Evolutionary conservation across 192 early-diverging fungal species (phyloP), one percentile per base, ranked within the genome.

Genomic region (Chytriomyces sp.): DNA sequence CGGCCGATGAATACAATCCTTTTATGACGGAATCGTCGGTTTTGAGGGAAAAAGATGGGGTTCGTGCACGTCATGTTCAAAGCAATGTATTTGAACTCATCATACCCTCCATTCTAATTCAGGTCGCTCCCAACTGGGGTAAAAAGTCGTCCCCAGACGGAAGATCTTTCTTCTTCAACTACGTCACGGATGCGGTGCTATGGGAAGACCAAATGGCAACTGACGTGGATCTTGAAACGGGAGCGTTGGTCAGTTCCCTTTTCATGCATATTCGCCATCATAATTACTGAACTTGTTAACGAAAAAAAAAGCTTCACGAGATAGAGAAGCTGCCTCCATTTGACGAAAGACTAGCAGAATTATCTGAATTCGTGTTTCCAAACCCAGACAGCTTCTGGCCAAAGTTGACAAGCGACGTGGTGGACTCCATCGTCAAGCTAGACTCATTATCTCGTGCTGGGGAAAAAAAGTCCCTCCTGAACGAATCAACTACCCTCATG

Each of bases 121-220:
- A 81, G 64, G 49, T 89, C 46, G 84, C 89, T 46, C 76, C 75
- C 18, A 82, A 91, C 67, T 92, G 91, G 91, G 90, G 88, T 46
- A 83, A 83, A 73, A 91, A 89, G 65, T 62, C 73, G 35, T 84
- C 86, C 24, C 77, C 82, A 0, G 91, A 92, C 61, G 87, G 90
- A 2, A 78, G 87, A 16, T 76, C 78, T 13, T 92, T 91, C 77
- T 92, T 82, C 75, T 91, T 88, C 85, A 91, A 92, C 81, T 86
- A 89, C 75, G 81, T 91, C 24, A 91, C 91, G 9, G 91, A 92
- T 77, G 82, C 85, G 67, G 90, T 87, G 6, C 82, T 79, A 45
- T 92, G 91, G 91, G 76, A 84, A 1, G 35, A 35, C 3, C 35
- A 35, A 35, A 35, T 35, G 35, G 8, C 64, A 20, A 43, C 47